phyloP scores from a whole-genome alignment of 352 stramenopile genomes.

The Pythium myriotylum region DNA sequence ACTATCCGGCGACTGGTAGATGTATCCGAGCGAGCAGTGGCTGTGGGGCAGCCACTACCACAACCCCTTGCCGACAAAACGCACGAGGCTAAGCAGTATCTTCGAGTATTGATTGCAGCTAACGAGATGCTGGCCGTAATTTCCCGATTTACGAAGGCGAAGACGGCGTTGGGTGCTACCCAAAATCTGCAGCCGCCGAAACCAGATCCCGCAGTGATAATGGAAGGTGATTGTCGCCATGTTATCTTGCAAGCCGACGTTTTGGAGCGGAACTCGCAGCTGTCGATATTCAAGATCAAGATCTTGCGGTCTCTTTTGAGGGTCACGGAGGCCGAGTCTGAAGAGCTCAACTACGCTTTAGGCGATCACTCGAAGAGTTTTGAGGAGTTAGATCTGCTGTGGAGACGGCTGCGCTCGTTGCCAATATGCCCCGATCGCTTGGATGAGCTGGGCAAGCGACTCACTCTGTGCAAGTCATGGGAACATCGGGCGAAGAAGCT shows the following conservation, averaged over 20 bases:
- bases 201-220: conserved; percentile 20
- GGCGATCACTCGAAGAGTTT: conserved; percentile 31
- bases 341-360: conserved; percentile 21
- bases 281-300: conserved; percentile 31
- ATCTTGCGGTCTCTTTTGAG: conserved; percentile 24
- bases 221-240: conserved; percentile 27
- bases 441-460: conserved; percentile 49
- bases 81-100: conserved; percentile 21
- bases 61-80: conserved; percentile 2
- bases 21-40: conserved; percentile 15
- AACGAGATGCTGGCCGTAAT: conserved; percentile 33
- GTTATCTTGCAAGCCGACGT: conserved; percentile 25
- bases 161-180: neutral
- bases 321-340: conserved; percentile 18
- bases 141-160: conserved; percentile 27
- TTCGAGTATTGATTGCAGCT: conserved; percentile 21
- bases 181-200: no score
- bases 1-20: conserved; percentile 19
- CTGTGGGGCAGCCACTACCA: conserved; percentile 20
- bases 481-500: conserved; percentile 52
- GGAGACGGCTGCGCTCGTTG: conserved; percentile 27
- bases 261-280: conserved; percentile 14
- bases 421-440: conserved; percentile 44
- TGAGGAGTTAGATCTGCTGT: conserved; percentile 32
- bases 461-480: conserved; percentile 59